A percentile compares a stretch with the other conserved stretches of the same genome.
phyloP scores from a whole-genome alignment of 2,329 filamentous ascomycete genomes.

The Exutisphaerella laricina region DNA sequence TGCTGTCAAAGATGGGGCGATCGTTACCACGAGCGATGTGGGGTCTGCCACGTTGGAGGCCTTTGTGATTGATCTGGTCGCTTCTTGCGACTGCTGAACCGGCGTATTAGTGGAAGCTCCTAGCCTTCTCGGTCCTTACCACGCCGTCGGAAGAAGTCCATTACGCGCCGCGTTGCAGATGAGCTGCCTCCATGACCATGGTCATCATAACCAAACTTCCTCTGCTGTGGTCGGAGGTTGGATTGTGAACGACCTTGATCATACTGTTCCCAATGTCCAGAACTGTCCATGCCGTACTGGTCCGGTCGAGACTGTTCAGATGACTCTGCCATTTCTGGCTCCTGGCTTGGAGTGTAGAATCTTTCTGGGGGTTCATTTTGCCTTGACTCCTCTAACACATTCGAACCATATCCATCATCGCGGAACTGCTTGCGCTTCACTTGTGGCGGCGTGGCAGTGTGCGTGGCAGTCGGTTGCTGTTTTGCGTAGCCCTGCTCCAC shows the following conservation, averaged over 20 bases:
- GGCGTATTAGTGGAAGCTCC: slow-evolving; percentile 15
- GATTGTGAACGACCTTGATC: slow-evolving; percentile 40
- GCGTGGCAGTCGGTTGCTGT: background rate
- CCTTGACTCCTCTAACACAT: slow-evolving; percentile 8
- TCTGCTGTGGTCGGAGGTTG: slow-evolving; percentile 66
- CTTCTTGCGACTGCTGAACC: slow-evolving; percentile 13
- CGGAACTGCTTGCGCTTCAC: slow-evolving; percentile 29
- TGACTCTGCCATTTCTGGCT: slow-evolving; percentile 12
- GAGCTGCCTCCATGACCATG: slow-evolving; percentile 73
- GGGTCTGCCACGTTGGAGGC: background rate
- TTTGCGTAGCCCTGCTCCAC: slow-evolving; percentile 5
- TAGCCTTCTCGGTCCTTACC: slow-evolving; percentile 53
- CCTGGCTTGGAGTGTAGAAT: slow-evolving; percentile 30
- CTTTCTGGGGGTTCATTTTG: slow-evolving; percentile 28
- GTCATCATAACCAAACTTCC: slow-evolving; percentile 86
- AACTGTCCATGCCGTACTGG: slow-evolving; percentile 33
- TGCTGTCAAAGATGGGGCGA: background rate
- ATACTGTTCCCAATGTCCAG: slow-evolving; percentile 17
- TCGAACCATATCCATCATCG: slow-evolving; percentile 30
- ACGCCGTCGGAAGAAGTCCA: slow-evolving; percentile 94
- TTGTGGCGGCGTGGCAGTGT: slow-evolving; percentile 14
- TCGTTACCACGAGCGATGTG: background rate
- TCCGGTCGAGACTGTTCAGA: slow-evolving; percentile 12
- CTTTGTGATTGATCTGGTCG: background rate
- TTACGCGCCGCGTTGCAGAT: slow-evolving; percentile 82